Evolutionary conservation across 768 basidiomycete species (phyloP), one percentile per base, ranked within the genome.

Genomic region (Austroboletus festivus): DNA sequence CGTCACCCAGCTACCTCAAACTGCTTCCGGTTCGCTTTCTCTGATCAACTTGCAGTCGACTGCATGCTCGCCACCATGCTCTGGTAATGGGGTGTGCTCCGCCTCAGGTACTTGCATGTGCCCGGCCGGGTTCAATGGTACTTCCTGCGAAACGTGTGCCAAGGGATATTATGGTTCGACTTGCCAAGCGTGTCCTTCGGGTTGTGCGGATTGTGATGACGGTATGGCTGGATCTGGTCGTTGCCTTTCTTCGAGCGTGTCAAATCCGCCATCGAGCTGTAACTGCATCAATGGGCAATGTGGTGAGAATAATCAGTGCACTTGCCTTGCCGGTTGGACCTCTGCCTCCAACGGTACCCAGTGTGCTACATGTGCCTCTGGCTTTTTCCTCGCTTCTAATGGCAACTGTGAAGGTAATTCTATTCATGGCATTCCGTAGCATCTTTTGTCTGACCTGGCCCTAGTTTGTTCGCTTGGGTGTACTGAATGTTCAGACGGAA

Each of bases 221-320:
- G 91, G 92, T 5, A 82, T 88, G 35, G 76, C 82, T 0, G 92
- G 92, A 0, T 76, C 81, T 1, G 93, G 93, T 0, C 72, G 73
- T 37, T 95, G 93, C 63, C 73, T 89, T 48, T 64, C 69, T 10
- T 65, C 78, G 4, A 59, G 68, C 0, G 70, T 80, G 23, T 61
- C 67, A 30, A 80, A 83, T 54, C 70, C 74, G 3, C 79, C 86
- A 3, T 76, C 79, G 30, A 76, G 76, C 2, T 95, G 92, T 68
- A 86, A 90, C 59, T 95, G 92, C 60, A 53, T 84, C 42, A 93
- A 93, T 57, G 92, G 92, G 2, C 65, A 80, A 38, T 95, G 92
- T 65, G 77, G 77, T 2, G 54, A 76, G 0, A 77, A 78, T 47
- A 83, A 86, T 0, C 79, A 85, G 52, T 93, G 92, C 59, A 66